Evolutionary conservation across 805 yeast species (phyloP).

Genomic region (Alloascoidea africana): DNA sequence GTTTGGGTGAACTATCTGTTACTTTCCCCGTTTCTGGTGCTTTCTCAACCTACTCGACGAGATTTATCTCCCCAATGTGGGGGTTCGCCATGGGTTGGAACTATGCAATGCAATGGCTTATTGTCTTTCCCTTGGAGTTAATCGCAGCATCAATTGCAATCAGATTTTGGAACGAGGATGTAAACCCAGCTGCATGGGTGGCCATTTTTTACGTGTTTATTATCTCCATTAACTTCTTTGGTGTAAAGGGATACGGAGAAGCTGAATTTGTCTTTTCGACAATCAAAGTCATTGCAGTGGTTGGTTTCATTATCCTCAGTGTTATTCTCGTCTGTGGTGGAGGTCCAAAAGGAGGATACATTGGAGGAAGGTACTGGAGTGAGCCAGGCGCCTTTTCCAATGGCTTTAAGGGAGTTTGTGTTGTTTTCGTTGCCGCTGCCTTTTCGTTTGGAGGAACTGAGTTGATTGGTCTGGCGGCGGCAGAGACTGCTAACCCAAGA

Average conservation of each 20-base stretch:
- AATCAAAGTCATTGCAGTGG: slow-evolving; percentile 56
- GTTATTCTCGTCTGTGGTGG: slow-evolving; percentile 81
- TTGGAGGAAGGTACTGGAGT: slow-evolving; percentile 42
- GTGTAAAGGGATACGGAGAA: slow-evolving; percentile 68
- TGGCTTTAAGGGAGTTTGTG: slow-evolving; percentile 56
- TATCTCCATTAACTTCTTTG: slow-evolving; percentile 49
- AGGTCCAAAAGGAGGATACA: slow-evolving; percentile 52
- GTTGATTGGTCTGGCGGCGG: slow-evolving; percentile 71
- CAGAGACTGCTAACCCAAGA: slow-evolving; percentile 64
- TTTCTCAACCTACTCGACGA: slow-evolving; percentile 30
- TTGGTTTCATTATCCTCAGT: slow-evolving; percentile 61
- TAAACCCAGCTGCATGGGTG: slow-evolving; percentile 49
- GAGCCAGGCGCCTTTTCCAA: slow-evolving; percentile 43
- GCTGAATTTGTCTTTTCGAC: slow-evolving; percentile 68
- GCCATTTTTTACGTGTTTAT: slow-evolving; percentile 35
- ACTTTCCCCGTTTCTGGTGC: slow-evolving; percentile 40
- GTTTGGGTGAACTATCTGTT: slow-evolving; percentile 37
- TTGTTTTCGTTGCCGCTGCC: slow-evolving; percentile 53
- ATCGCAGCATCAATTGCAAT: slow-evolving; percentile 46
- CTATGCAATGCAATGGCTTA: slow-evolving; percentile 40
- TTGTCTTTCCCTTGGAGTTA: slow-evolving; percentile 41
- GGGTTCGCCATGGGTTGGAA: slow-evolving; percentile 38
- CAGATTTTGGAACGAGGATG: slow-evolving; percentile 35
- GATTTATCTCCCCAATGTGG: slow-evolving; percentile 37
- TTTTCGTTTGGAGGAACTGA: slow-evolving; percentile 83